Conservation (phyloP, 2,329 filamentous ascomycete species). For the Xylariaceae sp. region DNA sequence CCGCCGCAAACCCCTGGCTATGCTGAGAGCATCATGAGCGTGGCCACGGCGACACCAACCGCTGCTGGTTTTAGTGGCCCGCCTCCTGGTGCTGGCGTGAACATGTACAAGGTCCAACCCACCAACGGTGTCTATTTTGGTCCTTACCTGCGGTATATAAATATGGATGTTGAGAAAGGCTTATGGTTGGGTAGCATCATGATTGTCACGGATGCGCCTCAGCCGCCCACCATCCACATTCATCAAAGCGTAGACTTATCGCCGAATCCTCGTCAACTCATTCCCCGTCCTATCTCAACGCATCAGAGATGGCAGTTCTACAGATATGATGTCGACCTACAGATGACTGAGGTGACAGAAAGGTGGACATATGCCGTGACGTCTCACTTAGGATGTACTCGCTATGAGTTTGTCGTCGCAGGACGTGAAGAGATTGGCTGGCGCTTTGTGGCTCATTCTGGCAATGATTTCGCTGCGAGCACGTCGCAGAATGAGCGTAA, state of each 20-base stretch:
- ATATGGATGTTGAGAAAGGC: slow-evolving; percentile 92
- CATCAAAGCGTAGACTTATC: slow-evolving; percentile 87
- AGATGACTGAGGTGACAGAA: slow-evolving; percentile 79
- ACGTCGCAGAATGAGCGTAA: slow-evolving; percentile 81
- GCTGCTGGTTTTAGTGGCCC: slow-evolving; percentile 81
- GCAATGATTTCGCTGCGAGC: slow-evolving; percentile 88
- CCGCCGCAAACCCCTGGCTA: slow-evolving; percentile 79
- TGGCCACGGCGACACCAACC: slow-evolving; percentile 66
- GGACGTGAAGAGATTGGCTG: slow-evolving; percentile 85
- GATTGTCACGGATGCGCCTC: slow-evolving; percentile 82
- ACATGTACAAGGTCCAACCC: slow-evolving; percentile 87
- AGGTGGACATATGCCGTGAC: slow-evolving; percentile 99
- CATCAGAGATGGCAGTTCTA: slow-evolving; percentile 96
- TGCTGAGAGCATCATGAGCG: slow-evolving; percentile 78
- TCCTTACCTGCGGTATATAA: slow-evolving; percentile 89
- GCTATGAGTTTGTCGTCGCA: slow-evolving; percentile 94
- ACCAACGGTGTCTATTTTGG: slow-evolving; percentile 98
- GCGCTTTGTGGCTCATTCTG: slow-evolving; percentile 93
- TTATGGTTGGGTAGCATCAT: slow-evolving; percentile 91
- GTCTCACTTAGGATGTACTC: slow-evolving; percentile 92
- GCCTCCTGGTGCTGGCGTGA: slow-evolving; percentile 81
- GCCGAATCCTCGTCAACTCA: slow-evolving; percentile 83
- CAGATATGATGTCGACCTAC: slow-evolving; percentile 84
- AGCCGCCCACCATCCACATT: slow-evolving; percentile 93
- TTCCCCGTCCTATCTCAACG: slow-evolving; percentile 73